Evolutionary conservation across 2,329 filamentous ascomycete species (phyloP).

Genomic region (Fusarium hainanense): DNA sequence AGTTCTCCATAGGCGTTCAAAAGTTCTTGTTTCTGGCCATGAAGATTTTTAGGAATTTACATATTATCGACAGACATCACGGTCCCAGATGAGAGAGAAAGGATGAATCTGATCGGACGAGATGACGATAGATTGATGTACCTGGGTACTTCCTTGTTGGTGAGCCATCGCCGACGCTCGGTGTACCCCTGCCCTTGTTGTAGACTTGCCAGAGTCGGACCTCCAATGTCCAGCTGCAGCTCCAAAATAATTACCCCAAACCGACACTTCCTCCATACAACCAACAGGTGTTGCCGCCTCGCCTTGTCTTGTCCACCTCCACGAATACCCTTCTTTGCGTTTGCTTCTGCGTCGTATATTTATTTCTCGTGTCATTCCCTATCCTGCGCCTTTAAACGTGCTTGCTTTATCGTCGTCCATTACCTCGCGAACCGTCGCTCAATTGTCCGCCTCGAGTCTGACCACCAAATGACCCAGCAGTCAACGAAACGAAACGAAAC

Average conservation of each 20-base stretch:
- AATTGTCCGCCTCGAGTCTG: slow-evolving; percentile 3
- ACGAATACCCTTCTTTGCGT: slow-evolving; percentile 9
- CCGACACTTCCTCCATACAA: slow-evolving; percentile 37
- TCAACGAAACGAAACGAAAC: slow-evolving; percentile 33
- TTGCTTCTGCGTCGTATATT: slow-evolving; percentile 16
- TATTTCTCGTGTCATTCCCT: slow-evolving; percentile 18
- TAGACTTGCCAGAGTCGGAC: neutral
- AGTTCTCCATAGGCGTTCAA: neutral
- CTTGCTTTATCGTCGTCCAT: neutral
- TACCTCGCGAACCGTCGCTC: slow-evolving; percentile 9
- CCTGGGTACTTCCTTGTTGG: slow-evolving; percentile 22
- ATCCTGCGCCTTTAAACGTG: neutral
- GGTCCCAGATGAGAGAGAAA: neutral
- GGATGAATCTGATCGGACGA: neutral
- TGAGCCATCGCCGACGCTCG: slow-evolving; percentile 11
- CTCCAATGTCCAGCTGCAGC: slow-evolving; percentile 31
- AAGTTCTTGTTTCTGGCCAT: neutral
- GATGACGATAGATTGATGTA: neutral
- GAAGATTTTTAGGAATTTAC: neutral
- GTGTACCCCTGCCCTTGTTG: slow-evolving; percentile 27
- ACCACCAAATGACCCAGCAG: slow-evolving; percentile 26
- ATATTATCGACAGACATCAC: neutral
- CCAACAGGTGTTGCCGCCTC: slow-evolving; percentile 34
- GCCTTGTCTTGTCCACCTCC: slow-evolving; percentile 1
- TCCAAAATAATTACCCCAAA: slow-evolving; percentile 42